Evolutionary conservation across 1,284 basidiomycete genomes (phyloP).

Genomic region (Athelia sp.): DNA sequence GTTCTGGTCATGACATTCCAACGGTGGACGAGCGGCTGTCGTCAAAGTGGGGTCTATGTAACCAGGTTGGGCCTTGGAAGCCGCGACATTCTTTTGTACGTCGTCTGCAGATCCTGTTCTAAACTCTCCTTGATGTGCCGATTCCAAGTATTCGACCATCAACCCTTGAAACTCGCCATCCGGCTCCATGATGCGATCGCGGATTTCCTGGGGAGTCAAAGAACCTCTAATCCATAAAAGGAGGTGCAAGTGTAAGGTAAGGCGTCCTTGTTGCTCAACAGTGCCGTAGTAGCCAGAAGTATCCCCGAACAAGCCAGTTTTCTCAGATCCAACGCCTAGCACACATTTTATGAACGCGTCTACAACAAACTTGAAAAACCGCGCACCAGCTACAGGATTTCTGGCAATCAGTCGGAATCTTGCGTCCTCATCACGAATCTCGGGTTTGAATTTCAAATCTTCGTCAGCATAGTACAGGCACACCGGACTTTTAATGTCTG

Average conservation of each 20-base stretch:
- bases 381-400: conserved; percentile 27
- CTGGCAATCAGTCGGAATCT: conserved; percentile 13
- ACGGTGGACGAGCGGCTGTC: not conserved
- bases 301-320: conserved; percentile 25
- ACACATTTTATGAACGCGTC: conserved; percentile 26
- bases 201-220: conserved; percentile 23
- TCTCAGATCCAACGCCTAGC: conserved; percentile 16
- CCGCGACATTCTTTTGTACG: no score
- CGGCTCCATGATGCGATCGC: conserved; percentile 18
- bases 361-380: conserved; percentile 25
- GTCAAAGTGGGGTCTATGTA: not conserved
- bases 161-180: conserved; percentile 17
- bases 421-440: conserved; percentile 6
- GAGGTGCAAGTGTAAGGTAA: conserved; percentile 29
- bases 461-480: conserved; percentile 24
- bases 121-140: conserved; percentile 19
- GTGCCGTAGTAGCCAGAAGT: conserved; percentile 28
- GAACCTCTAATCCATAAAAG: conserved; percentile 23
- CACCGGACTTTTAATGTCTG: conserved; percentile 24
- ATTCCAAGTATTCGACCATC: conserved; percentile 21
- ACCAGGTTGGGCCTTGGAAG: no score
- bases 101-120: no score
- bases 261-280: conserved; percentile 30
- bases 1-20: not conserved
- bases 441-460: conserved; percentile 12